Conservation (phyloP, 805 yeast genomes). For the Zygoascus biomembranicola region DNA sequence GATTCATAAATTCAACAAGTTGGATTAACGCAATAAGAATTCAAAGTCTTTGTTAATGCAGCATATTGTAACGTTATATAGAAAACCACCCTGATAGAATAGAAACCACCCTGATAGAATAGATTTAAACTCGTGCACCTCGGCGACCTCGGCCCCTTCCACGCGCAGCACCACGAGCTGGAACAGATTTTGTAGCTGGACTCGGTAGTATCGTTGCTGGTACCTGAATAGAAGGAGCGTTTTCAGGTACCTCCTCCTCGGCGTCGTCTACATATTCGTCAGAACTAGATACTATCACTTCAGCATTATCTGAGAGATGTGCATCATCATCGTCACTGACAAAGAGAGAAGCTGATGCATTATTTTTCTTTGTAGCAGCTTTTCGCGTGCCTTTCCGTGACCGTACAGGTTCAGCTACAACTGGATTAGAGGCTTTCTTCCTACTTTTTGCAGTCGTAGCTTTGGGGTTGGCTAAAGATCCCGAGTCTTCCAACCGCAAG, state of each 20-base stretch:
- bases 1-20: neutral
- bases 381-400: neutral
- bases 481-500: neutral
- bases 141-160: slow-evolving; percentile 1
- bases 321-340: neutral
- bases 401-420: neutral
- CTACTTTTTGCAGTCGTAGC: neutral
- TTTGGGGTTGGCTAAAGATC: neutral
- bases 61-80: too few relatives aligned
- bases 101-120: neutral
- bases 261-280: neutral
- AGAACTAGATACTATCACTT: neutral
- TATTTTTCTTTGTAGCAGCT: neutral
- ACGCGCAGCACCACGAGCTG: neutral
- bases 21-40: too few relatives aligned
- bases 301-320: neutral
- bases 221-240: neutral
- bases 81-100: neutral
- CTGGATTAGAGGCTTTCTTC: neutral
- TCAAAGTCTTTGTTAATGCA: too few relatives aligned
- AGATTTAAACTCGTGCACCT: neutral
- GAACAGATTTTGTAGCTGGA: neutral
- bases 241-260: too few relatives aligned
- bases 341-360: neutral
- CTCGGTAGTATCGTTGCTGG: neutral